Evolutionary conservation across 345 rosid genomes (phyloP).

Genomic region (Viola odorata): DNA sequence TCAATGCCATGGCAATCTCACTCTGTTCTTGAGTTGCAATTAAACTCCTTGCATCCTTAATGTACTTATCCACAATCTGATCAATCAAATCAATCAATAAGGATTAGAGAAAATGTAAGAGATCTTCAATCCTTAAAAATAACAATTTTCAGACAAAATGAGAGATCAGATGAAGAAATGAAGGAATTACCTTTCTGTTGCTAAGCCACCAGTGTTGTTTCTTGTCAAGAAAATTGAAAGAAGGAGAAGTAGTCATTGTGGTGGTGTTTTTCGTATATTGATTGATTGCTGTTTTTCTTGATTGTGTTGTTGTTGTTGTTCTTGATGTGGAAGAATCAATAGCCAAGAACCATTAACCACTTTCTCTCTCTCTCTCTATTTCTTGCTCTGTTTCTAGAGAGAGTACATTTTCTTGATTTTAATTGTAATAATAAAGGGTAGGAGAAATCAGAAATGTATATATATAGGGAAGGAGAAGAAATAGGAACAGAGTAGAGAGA

Average conservation of each 20-base stretch:
- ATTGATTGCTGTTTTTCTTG: too few species aligned
- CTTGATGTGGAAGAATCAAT: conserved; percentile 17
- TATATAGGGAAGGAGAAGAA: conserved; percentile 21
- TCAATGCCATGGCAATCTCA: conserved; percentile 59
- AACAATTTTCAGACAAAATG: not conserved
- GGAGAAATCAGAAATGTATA: conserved; percentile 7
- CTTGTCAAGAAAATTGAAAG: conserved; percentile 33
- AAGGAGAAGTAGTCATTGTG: conserved; percentile 42
- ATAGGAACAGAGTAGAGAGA: conserved; percentile 20
- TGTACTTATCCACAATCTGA: conserved; percentile 69
- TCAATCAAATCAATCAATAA: not conserved
- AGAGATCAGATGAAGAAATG: not conserved
- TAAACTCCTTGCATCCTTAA: conserved; percentile 63
- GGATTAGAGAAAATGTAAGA: not conserved
- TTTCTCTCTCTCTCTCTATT: conserved; percentile 3
- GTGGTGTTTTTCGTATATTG: not conserved
- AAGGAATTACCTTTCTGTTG: conserved; percentile 54
- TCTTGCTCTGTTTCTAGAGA: conserved; percentile 13
- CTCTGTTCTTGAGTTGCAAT: conserved; percentile 58
- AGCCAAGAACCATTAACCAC: conserved; percentile 12
- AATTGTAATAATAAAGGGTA: conserved; percentile 4
- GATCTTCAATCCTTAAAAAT: not conserved
- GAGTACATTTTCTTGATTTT: conserved; percentile 26
- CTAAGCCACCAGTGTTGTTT: conserved; percentile 92
- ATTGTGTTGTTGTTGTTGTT: conserved; percentile 3